These are phyloP conservation scores for Leptographium galeiforme DNA, from an alignment of 2,329 filamentous ascomycete genomes.

Conservation along the genomic window DNA sequence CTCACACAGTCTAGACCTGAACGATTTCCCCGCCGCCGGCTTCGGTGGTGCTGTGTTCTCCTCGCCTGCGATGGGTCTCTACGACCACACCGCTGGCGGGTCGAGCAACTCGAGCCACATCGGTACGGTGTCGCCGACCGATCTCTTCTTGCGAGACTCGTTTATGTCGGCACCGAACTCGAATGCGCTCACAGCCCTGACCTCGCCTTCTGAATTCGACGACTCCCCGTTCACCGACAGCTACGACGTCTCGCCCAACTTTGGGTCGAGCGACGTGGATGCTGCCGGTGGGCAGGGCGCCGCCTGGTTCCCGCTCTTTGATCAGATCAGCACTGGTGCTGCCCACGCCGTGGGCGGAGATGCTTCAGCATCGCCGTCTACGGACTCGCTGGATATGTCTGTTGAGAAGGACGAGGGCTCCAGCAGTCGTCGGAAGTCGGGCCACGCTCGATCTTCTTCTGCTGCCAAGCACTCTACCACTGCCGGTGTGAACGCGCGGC, in stretches of 20 bases:
- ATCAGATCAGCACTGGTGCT: slow-evolving; percentile 26
- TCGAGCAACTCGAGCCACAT: slow-evolving; percentile 37
- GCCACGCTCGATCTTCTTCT: slow-evolving; percentile 24
- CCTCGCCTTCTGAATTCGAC: slow-evolving; percentile 67
- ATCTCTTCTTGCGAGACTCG: slow-evolving; percentile 57
- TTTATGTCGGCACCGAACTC: slow-evolving; percentile 71
- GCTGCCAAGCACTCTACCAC: slow-evolving; percentile 50
- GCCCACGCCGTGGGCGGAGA: slow-evolving; percentile 5
- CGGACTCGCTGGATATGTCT: slow-evolving; percentile 14
- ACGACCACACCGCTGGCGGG: slow-evolving; percentile 33
- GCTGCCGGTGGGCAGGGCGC: slow-evolving; percentile 30
- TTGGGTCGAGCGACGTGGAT: slow-evolving; percentile 46
- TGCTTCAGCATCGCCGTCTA: slow-evolving; percentile 27
- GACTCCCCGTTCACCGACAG: slow-evolving; percentile 65
- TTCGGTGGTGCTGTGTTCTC: slow-evolving; percentile 43
- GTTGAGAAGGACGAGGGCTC: slow-evolving; percentile 26
- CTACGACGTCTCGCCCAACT: slow-evolving; percentile 69
- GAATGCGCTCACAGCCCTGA: slow-evolving; percentile 67
- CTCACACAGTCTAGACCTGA: slow-evolving; percentile 29
- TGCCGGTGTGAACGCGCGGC: slow-evolving; percentile 57
- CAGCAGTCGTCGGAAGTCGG: slow-evolving; percentile 33
- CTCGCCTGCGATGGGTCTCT: slow-evolving; percentile 37
- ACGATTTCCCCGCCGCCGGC: slow-evolving; percentile 33
- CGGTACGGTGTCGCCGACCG: slow-evolving; percentile 72
- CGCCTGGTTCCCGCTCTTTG: slow-evolving; percentile 64